Conservation (phyloP, 768 basidiomycete genomes). For the Russula virescens region DNA sequence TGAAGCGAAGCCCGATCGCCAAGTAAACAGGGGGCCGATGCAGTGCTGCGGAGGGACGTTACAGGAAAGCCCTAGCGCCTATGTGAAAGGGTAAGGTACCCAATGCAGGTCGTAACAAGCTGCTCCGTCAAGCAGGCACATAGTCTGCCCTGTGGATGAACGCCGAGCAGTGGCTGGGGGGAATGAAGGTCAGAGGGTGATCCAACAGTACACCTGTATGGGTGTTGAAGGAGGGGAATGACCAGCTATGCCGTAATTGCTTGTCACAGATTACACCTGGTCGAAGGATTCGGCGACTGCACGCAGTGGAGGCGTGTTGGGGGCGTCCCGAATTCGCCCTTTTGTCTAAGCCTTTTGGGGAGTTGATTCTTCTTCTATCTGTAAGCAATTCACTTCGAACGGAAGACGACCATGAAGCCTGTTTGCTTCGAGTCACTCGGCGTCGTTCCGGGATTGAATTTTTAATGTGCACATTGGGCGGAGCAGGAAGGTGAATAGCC, state of each 20-base stretch:
- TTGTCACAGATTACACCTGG: background rate
- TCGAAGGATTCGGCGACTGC: background rate
- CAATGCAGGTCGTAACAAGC: background rate
- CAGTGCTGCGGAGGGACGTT: background rate
- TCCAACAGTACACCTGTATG: background rate
- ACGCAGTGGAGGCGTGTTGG: slow-evolving; percentile 3
- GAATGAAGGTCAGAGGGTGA: background rate
- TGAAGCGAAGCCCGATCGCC: background rate
- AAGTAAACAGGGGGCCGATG: background rate
- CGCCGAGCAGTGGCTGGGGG: background rate
- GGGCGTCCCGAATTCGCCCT: background rate
- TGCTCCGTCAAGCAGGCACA: background rate
- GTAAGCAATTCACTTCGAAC: background rate
- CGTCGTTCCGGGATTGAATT: background rate
- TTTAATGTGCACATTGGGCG: slow-evolving; percentile 7
- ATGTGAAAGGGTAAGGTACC: slow-evolving; percentile 1
- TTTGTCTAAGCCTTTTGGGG: background rate
- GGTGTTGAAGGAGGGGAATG: background rate
- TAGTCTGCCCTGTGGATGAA: background rate
- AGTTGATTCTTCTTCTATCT: background rate
- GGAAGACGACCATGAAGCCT: no score
- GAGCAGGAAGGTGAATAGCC: slow-evolving; percentile 16
- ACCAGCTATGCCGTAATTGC: background rate
- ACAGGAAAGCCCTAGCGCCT: slow-evolving; percentile 1
- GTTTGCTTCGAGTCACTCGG: background rate